Base-by-base conservation (phyloP, 139 green algal species). In the Nannochloris sp. region DNA sequence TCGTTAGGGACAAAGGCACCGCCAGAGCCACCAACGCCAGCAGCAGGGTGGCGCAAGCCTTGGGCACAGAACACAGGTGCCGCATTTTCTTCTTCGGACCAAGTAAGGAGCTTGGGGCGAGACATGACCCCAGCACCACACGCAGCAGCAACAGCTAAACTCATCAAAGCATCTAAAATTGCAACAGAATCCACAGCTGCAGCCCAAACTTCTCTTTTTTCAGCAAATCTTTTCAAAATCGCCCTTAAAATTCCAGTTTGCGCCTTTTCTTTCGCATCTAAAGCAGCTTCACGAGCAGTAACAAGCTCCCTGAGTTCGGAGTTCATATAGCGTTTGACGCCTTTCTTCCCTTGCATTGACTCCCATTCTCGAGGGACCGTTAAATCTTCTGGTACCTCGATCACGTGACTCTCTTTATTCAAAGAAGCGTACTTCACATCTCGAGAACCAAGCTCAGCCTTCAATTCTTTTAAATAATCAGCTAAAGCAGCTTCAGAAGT, bases 1-100 rank as follows among this genome's bases (percentile, higher is more conserved):
- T 97, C 85, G 72, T 99, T 99, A 37, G 94, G 92, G 56, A 99
- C 92, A 83, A 98, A 98, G 15, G 54, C 46, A 23, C 65, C 65
- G 15, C 76, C 66, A 3, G 34, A 30, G 0, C 68, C 60, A 8
- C 14, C 55, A n/a, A 80, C 70, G 10, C 73, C 75, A 36, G 80
- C 78, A 33, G 83, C 81, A 4, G 90, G 90, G 70, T 96, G 89
- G 39, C 88, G 71, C 68, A 96, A 77, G 4, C 59, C 72, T 3
- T n/a, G 19, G 1, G 85, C 83, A 4, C 65, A 30, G 42, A 90
- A 87, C 25, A 87, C 15, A 61, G 77, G 74, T 34, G 58, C 48
- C 14, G 33, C 53, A 35, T 48, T 37, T 37, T 39, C 53, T 31
- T 8, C 30, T 8, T 32, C 12, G 32, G 12, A 33, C 34, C 56